phyloP scores from a whole-genome alignment of 495 filamentous ascomycete genomes.

The Aspergillus mulundensis region DNA sequence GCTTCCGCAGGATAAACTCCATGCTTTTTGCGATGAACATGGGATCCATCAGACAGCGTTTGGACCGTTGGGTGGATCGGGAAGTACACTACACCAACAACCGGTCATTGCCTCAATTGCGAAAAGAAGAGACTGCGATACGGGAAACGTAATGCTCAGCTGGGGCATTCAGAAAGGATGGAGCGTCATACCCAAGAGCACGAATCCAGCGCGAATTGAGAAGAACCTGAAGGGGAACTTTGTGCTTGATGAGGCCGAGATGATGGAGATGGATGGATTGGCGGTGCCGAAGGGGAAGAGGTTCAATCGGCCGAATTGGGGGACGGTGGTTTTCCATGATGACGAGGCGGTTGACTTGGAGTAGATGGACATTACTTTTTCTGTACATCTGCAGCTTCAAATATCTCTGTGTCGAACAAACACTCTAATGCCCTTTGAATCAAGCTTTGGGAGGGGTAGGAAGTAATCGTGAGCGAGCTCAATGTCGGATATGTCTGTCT shows the following conservation, averaged over 20 bases:
- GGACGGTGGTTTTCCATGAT: conserved; percentile 26
- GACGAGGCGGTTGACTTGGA: conserved; percentile 14
- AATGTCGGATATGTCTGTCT: conserved; percentile 1
- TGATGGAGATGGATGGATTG: conserved; percentile 45
- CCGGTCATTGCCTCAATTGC: conserved; percentile 51
- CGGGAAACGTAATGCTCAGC: conserved; percentile 55
- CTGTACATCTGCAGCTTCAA: background rate
- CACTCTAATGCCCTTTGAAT: conserved; percentile 5
- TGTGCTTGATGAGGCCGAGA: conserved; percentile 43
- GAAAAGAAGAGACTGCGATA: conserved; percentile 47
- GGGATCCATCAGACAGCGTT: conserved; percentile 61
- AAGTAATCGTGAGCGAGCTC: conserved; percentile 5
- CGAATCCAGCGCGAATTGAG: conserved; percentile 43
- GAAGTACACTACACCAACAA: conserved; percentile 50
- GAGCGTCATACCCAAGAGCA: conserved; percentile 59
- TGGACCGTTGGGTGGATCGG: conserved; percentile 54
- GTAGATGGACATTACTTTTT: background rate
- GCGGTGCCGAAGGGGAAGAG: conserved; percentile 25
- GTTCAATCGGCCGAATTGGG: conserved; percentile 29
- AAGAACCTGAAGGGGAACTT: conserved; percentile 52
- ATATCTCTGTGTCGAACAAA: background rate
- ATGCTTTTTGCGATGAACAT: conserved; percentile 45
- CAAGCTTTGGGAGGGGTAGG: background rate
- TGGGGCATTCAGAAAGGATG: conserved; percentile 58
- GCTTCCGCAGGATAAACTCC: conserved; percentile 54